Evolutionary conservation across 805 yeast genomes (phyloP), one percentile per base, ranked within the genome.

Genomic region (Wickerhamiella nectarea): DNA sequence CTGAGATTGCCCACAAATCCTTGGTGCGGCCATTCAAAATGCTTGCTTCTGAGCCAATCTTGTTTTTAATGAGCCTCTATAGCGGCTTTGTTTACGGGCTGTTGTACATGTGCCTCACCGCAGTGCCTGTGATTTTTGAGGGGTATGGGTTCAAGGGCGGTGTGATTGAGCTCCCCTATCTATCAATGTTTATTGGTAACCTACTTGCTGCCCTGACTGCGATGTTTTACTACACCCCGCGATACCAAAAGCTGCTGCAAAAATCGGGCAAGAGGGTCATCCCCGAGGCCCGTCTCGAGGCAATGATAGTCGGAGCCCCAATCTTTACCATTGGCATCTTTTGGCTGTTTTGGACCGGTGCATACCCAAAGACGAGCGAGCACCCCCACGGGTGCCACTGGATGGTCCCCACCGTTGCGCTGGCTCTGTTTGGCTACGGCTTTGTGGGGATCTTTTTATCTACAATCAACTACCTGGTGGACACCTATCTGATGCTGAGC

Each of bases 261-360:
- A 65, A 58, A n/a, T 75, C 76, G 55, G 72, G 71, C 33, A 78
- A 78, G 38, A 67, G 64, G 49, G 74, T 76, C 3, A 72, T 78
- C 15, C 93, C 95, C 0, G 95, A 86, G 61, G 80, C 77, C 28
- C 75, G 95, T 61, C 66, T 86, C 46, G 75, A 78, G 14, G 76
- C 87, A 26, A 74, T 85, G 80, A 72, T 83, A 62, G 61, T 71
- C 35, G 87, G 94, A 25, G 76, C 78, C 19, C 50, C 82, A 43
- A 57, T 71, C 7, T 83, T 86, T 66, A 80, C 93, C 22, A 66
- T 75, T 43, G 95, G 95, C 43, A 65, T 85, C 49, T 69, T 85
- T 55, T 81, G 94, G 94, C 69, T 86, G 59, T 74, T 82, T 46
- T 86, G 95, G 95, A 67, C 89, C 8, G 95, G 94, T 57, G 71